Base-by-base conservation (phyloP, 163 green algal genomes). In the Volvox carteri region DNA sequence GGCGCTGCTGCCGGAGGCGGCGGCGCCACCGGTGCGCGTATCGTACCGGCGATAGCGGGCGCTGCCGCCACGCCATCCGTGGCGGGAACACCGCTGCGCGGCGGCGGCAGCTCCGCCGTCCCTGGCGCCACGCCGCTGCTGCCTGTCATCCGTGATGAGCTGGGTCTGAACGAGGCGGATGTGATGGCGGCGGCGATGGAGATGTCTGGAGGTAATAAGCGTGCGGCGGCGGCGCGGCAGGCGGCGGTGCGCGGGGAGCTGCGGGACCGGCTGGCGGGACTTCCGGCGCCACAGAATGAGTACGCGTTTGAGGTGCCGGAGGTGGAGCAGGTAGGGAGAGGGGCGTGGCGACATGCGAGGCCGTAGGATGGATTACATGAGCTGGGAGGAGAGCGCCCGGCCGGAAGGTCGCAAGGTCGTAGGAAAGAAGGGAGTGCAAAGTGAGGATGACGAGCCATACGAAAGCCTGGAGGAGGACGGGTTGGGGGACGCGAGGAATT, bases 251-350 rank as follows among this genome's bases (percentile, higher is more conserved):
- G 92, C 19, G 65, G 75, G 42, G 95, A 98, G 65, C 90, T 99
- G 80, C 91, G 92, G 1, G 86, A 92, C n/a, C 94, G 95, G 12
- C 92, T 99, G 75, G 85, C 91, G 4, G 87, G 91, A 52, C 94
- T 99, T 70, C 98, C 98, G 19, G 92, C 92, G 18, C 97, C 98
- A 9, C 91, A 97, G 83, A 99, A 99, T 81, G 96, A 99, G 95
- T 99, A 99, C 91, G 90, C 86, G 48, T 81, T 88, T 16, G 84
- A 81, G 52, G 52, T 83, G 84, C 70, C 70, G 19, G 87, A 84
- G 16, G 92, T 96, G 77, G 90, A 94, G 83, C 90, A 96, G 83
- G 96, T 97, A 67, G 94, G 94, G 23, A 19, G 93, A 97, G 52
- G 80, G 85, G 1, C 70, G 12, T 2, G 80, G 44, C 12, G 33